Evolutionary conservation across 2,329 filamentous ascomycete species (phyloP).

Genomic region (Polychaeton citri): DNA sequence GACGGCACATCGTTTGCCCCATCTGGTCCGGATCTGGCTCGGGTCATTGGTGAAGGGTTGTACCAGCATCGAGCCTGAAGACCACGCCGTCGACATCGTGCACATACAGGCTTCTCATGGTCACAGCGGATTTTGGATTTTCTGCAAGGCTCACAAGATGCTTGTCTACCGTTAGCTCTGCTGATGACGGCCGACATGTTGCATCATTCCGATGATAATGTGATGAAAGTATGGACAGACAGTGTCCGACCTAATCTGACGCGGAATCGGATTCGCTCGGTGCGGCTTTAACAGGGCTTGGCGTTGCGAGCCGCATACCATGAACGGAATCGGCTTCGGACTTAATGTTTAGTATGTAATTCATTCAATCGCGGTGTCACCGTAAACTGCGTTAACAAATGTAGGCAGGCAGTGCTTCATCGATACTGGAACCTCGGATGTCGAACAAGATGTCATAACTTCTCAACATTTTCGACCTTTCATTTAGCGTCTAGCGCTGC

Average conservation of each 20-base stretch:
- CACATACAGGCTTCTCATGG: constrained; percentile 7
- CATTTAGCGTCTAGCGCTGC: too few relatives aligned
- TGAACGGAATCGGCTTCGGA: too few relatives aligned
- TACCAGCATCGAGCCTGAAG: constrained; percentile 6
- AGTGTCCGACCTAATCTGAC: background rate
- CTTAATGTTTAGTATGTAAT: too few relatives aligned
- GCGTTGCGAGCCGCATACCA: too few relatives aligned
- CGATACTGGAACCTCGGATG: too few relatives aligned
- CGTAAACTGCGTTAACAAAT: too few relatives aligned
- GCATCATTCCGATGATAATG: background rate
- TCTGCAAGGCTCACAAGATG: constrained; percentile 10
- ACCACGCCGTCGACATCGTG: constrained; percentile 5
- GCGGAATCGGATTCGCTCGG: background rate
- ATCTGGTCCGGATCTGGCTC: background rate
- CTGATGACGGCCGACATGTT: constrained; percentile 1
- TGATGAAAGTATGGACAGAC: background rate
- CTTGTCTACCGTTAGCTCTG: constrained; percentile 9
- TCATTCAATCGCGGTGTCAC: too few relatives aligned
- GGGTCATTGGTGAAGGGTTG: constrained; percentile 9
- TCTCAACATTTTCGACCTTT: too few relatives aligned
- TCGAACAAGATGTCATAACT: too few relatives aligned
- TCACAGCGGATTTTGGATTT: constrained; percentile 9
- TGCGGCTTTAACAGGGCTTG: background rate
- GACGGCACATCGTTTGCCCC: background rate
- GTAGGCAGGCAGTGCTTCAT: too few relatives aligned